Conservation (phyloP, 345 rosid species). For the Cochlearia excelsa region DNA sequence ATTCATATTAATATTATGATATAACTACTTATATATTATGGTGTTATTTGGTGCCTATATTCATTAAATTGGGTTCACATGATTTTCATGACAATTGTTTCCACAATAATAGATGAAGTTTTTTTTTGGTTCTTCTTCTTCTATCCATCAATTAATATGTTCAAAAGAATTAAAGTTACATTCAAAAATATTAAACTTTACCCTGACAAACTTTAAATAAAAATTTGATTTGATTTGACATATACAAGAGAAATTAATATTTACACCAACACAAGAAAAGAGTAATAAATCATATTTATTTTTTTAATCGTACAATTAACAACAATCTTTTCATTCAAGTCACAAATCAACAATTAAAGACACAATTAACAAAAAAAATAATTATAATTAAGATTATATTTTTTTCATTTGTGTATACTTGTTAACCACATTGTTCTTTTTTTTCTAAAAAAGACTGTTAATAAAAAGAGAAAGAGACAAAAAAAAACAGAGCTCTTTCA, state of each 20-base stretch:
- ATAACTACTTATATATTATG: background rate
- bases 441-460: no score
- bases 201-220: conserved; percentile 19
- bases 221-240: conserved; percentile 11
- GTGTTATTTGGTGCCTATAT: background rate
- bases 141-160: conserved; percentile 12
- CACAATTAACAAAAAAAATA: no score
- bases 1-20: no score
- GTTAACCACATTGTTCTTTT: no score
- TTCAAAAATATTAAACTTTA: conserved; percentile 13
- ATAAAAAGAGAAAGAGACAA: no score
- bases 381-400: no score
- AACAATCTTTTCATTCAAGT: no score
- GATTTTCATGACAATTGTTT: conserved; percentile 23
- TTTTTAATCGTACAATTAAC: no score
- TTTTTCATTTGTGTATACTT: no score
- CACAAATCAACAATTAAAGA: no score
- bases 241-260: background rate
- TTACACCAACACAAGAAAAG: background rate
- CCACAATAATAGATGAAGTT: conserved; percentile 13
- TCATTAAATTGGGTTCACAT: conserved; percentile 30
- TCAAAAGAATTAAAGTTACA: conserved; percentile 6
- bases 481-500: no score
- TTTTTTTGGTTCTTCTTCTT: conserved; percentile 2
- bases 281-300: no score